Percentiles rank a stretch among this genome's conserved stretches.
These are phyloP conservation scores for Blastobotrys robertii DNA, from an alignment of 805 yeast genomes.

Conservation along the genomic window DNA sequence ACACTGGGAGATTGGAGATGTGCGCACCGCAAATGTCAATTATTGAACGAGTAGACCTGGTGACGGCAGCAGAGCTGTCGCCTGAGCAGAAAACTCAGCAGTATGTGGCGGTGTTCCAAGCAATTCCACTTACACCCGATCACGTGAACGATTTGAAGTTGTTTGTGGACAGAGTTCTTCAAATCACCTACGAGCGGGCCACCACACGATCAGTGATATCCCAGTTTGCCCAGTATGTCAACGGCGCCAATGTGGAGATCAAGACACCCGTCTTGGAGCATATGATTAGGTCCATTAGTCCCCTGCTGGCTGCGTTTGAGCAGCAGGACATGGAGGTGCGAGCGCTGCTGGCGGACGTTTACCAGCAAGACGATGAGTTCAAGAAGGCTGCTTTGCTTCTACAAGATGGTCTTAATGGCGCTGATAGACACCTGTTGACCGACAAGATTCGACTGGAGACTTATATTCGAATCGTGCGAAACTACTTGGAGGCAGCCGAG, in stretches of 20 bases:
- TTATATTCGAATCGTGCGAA: conserved; percentile 20
- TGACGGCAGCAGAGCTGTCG: no score
- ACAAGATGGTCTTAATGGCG: conserved; percentile 13
- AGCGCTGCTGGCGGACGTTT: conserved; percentile 19
- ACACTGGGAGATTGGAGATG: no score
- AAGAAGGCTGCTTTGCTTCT: conserved; percentile 19
- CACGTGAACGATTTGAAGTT: background rate
- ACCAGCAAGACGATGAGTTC: conserved; percentile 12
- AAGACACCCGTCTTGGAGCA: background rate
- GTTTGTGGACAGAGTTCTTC: conserved; percentile 1
- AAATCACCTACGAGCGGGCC: background rate
- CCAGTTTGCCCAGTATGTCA: conserved; percentile 1
- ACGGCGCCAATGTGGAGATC: background rate
- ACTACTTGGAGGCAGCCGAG: conserved; percentile 21
- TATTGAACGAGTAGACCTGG: no score
- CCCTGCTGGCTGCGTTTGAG: conserved; percentile 16
- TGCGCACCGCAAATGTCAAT: no score
- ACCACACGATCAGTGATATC: conserved; percentile 1
- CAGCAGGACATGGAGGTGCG: conserved; percentile 19
- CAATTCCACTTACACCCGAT: background rate
- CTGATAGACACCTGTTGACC: conserved; percentile 13
- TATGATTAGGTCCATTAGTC: conserved; percentile 7
- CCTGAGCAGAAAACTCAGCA: background rate
- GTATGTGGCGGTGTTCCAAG: background rate
- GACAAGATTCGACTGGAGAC: conserved; percentile 17